Percentiles rank a stretch among this genome's conserved stretches.
phyloP scores from a whole-genome alignment of 306 rosid genomes.

The Chamaecrista fasciculata region DNA sequence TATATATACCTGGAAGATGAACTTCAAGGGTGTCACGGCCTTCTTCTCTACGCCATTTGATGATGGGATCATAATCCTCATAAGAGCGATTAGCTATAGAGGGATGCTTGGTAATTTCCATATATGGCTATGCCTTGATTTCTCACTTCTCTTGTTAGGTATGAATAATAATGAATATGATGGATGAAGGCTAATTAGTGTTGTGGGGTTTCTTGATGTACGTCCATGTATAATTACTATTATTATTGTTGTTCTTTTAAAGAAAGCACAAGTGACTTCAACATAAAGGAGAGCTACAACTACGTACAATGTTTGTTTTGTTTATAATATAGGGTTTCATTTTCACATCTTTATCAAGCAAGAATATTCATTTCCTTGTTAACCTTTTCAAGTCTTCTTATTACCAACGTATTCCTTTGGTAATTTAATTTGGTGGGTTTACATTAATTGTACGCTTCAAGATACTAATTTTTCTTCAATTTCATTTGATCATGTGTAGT shows the following conservation, averaged over 20 bases:
- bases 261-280: conserved; percentile 3
- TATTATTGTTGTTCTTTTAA: conserved; percentile 5
- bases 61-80: conserved; percentile 43
- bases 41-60: conserved; percentile 37
- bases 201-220: neutral
- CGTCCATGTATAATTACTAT: too few relatives aligned
- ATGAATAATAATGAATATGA: too few relatives aligned
- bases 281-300: neutral
- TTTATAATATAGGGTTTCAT: too few relatives aligned
- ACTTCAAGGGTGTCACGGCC: conserved; percentile 41
- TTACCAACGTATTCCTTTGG: neutral
- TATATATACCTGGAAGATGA: conserved; percentile 43
- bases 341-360: too few relatives aligned
- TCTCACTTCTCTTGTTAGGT: neutral
- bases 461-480: conserved; percentile 16
- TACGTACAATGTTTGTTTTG: too few relatives aligned
- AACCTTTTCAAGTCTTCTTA: conserved; percentile 28
- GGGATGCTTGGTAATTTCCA: conserved; percentile 37
- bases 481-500: too few relatives aligned
- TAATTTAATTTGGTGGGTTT: neutral
- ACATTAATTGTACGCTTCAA: neutral
- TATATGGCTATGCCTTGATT: neutral
- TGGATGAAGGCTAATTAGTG: too few relatives aligned
- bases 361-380: too few relatives aligned
- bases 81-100: conserved; percentile 20